phyloP scores from a whole-genome alignment of 192 early-diverging fungal genomes.

The Linnemannia hyalina region DNA sequence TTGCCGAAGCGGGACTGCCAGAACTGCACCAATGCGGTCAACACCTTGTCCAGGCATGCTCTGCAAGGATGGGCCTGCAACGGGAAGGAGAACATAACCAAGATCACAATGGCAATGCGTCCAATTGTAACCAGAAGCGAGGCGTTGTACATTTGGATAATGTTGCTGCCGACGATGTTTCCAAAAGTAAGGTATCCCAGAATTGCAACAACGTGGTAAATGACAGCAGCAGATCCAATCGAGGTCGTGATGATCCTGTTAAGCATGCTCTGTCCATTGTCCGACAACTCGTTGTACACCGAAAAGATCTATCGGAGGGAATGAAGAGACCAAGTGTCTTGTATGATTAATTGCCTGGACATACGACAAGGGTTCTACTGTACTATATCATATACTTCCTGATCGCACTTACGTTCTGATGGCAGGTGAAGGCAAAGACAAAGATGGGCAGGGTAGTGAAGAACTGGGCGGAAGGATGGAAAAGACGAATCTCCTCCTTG shows the following conservation, averaged over 20 bases:
- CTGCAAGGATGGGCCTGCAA: constrained; percentile 95
- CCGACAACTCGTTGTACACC: constrained; percentile 93
- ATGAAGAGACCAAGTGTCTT: not conserved
- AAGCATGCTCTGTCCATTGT: constrained; percentile 82
- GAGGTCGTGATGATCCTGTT: constrained; percentile 79
- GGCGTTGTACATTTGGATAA: constrained; percentile 86
- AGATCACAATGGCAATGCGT: constrained; percentile 87
- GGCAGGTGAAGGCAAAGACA: constrained; percentile 99
- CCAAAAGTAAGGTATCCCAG: constrained; percentile 96
- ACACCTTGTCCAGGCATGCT: constrained; percentile 89
- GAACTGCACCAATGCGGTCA: constrained; percentile 54
- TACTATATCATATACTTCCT: not conserved
- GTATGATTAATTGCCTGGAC: not conserved
- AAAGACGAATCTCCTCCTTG: constrained; percentile 68
- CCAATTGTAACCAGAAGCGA: constrained; percentile 82
- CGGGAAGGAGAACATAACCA: constrained; percentile 93
- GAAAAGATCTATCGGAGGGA: constrained; percentile 83
- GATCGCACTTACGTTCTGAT: constrained; percentile 86
- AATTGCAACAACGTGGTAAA: constrained; percentile 90
- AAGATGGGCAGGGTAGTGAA: constrained; percentile 92
- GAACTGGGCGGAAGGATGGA: constrained; percentile 72
- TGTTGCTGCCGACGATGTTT: constrained; percentile 81
- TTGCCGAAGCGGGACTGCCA: constrained; percentile 50
- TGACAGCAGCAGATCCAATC: constrained; percentile 78
- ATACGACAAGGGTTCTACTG: not conserved